phyloP scores from a whole-genome alignment of 352 stramenopile species.

The Globisporangium canariense region DNA sequence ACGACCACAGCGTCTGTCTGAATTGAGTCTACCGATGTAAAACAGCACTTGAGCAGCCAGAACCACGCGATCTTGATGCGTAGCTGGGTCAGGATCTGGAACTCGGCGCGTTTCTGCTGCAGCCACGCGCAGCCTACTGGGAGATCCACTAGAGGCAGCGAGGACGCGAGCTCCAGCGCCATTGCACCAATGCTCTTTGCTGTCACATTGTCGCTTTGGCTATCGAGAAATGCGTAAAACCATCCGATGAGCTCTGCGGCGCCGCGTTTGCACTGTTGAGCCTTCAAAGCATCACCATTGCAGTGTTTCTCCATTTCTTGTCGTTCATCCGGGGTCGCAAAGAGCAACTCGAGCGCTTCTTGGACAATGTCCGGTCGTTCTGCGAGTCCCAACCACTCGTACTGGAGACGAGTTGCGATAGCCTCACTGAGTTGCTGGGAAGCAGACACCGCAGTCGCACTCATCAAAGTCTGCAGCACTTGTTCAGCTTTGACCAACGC shows the following conservation, averaged over 20 bases:
- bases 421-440: too few relatives aligned
- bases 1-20: constrained; percentile 7
- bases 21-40: neutral
- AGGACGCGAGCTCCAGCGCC: constrained; percentile 20
- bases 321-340: neutral
- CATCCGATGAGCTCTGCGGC: constrained; percentile 37
- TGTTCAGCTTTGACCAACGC: neutral
- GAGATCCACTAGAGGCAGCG: constrained; percentile 22
- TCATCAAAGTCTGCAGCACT: neutral
- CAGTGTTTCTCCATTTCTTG: neutral
- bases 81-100: constrained; percentile 25
- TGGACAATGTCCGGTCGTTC: constrained; percentile 20
- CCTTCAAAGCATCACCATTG: neutral
- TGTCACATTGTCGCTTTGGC: neutral
- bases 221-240: constrained; percentile 35
- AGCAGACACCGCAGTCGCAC: too few relatives aligned
- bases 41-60: constrained; percentile 42
- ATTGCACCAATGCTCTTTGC: constrained; percentile 21
- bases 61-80: constrained; percentile 54
- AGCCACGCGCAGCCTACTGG: constrained; percentile 33
- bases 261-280: neutral
- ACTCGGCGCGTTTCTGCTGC: constrained; percentile 35
- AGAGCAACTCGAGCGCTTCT: constrained; percentile 19
- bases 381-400: constrained; percentile 22
- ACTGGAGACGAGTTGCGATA: constrained; percentile 1